phyloP scores from a whole-genome alignment of 768 basidiomycete genomes.

The Neoboletus magnificus region DNA sequence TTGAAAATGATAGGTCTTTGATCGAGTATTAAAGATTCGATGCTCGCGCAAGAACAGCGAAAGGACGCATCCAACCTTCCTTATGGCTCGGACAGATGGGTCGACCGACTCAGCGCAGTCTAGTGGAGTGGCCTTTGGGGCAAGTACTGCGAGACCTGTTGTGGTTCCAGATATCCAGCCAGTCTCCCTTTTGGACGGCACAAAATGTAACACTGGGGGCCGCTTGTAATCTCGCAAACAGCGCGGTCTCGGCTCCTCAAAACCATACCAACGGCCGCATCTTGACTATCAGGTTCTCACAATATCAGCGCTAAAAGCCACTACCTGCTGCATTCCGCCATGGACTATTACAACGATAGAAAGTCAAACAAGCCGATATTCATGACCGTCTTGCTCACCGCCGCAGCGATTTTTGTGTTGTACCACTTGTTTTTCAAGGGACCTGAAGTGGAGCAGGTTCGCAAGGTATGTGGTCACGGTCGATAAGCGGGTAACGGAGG shows the following conservation, averaged over 20 bases:
- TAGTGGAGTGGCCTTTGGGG: no score
- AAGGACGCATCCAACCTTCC: no score
- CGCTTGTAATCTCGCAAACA: not conserved
- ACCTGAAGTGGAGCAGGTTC: slow-evolving; percentile 16
- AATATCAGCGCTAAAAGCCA: not conserved
- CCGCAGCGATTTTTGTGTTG: slow-evolving; percentile 14
- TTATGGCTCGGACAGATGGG: no score
- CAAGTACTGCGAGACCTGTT: not conserved
- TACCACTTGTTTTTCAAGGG: slow-evolving; percentile 20
- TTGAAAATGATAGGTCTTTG: no score
- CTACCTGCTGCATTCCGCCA: not conserved
- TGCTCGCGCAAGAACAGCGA: no score
- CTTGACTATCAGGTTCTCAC: not conserved
- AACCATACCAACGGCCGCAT: not conserved
- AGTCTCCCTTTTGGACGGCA: not conserved
- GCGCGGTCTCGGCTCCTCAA: not conserved
- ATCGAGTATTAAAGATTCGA: no score
- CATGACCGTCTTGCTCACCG: slow-evolving; percentile 12
- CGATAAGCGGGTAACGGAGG: not conserved
- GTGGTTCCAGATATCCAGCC: not conserved
- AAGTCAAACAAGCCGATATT: slow-evolving; percentile 21
- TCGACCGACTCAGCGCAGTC: no score
- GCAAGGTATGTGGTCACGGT: slow-evolving; percentile 16
- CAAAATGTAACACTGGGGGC: not conserved
- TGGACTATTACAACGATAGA: slow-evolving; percentile 22